Conservation (phyloP, 352 stramenopile species). For the Phytophthora pisi region DNA sequence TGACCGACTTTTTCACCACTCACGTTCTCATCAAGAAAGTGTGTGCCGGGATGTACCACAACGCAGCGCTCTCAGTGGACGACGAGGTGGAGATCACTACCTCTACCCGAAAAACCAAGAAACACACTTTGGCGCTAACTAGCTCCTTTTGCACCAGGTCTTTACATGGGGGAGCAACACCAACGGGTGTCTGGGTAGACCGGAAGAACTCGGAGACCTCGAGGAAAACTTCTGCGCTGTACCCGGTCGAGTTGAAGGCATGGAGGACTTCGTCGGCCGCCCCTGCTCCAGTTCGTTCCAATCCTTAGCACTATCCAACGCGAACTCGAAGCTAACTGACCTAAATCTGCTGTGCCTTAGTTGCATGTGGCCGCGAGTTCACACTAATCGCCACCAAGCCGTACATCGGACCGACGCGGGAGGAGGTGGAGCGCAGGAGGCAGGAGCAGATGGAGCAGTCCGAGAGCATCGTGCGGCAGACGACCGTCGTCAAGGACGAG, state of each 20-base stretch:
- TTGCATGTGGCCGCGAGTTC: slow-evolving; percentile 92
- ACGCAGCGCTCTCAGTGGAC: slow-evolving; percentile 89
- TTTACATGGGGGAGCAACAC: slow-evolving; percentile 95
- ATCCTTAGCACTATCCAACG: neutral
- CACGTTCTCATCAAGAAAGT: slow-evolving; percentile 88
- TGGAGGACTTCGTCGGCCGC: slow-evolving; percentile 71
- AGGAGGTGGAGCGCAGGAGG: slow-evolving; percentile 61
- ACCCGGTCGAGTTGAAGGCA: slow-evolving; percentile 72
- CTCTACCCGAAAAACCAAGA: neutral
- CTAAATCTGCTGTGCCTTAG: slow-evolving; percentile 27
- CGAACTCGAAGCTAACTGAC: neutral
- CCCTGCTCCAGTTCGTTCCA: slow-evolving; percentile 65
- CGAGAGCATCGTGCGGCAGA: slow-evolving; percentile 57
- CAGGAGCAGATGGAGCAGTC: slow-evolving; percentile 46
- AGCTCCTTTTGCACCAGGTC: slow-evolving; percentile 45
- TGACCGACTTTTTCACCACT: slow-evolving; percentile 81
- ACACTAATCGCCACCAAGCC: slow-evolving; percentile 93
- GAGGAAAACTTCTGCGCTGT: slow-evolving; percentile 87
- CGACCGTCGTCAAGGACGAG: slow-evolving; percentile 50
- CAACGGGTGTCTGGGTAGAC: slow-evolving; percentile 88
- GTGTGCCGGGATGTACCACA: slow-evolving; percentile 91
- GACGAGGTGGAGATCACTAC: slow-evolving; percentile 60
- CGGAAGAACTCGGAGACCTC: slow-evolving; percentile 66
- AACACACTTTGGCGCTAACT: neutral
- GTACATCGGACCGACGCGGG: slow-evolving; percentile 88